A percentile compares a stretch with the other conserved stretches of the same genome.
Conservation (phyloP, 257 asterid species). For the Solanum etuberosum region DNA sequence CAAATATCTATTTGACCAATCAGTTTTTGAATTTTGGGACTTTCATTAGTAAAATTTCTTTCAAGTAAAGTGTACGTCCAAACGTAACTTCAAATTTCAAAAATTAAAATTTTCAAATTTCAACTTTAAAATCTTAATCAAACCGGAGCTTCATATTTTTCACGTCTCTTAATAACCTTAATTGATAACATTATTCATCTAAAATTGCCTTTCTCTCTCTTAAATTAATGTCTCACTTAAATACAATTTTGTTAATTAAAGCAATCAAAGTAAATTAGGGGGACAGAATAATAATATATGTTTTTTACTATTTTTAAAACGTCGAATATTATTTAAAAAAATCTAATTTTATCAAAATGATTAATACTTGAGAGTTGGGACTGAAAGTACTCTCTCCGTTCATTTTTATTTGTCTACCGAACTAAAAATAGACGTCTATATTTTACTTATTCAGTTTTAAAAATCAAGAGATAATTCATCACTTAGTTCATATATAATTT, state of each 20-base stretch:
- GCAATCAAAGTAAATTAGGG: background rate
- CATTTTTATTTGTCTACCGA: no score
- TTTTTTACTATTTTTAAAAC: no score
- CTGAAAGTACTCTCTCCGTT: rapidly evolving
- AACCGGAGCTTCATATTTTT: no score
- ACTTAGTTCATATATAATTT: background rate
- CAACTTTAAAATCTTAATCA: background rate
- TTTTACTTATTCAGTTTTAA: no score
- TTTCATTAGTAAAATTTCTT: no score
- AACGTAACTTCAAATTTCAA: no score
- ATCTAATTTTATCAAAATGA: background rate
- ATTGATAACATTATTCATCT: background rate
- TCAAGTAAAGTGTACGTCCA: background rate
- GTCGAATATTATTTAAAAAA: no score
- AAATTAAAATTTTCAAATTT: no score
- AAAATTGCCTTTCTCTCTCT: background rate
- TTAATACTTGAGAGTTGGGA: background rate
- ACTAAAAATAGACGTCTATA: no score
- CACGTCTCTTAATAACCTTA: background rate
- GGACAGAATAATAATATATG: background rate
- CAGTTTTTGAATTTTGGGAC: background rate
- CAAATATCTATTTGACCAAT: background rate
- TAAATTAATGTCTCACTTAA: background rate
- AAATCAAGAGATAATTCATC: no score
- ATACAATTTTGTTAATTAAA: background rate